Evolutionary conservation across 2,329 filamentous ascomycete species (phyloP), one percentile per base, ranked within the genome.

Genomic region (Verruconis gallopava): DNA sequence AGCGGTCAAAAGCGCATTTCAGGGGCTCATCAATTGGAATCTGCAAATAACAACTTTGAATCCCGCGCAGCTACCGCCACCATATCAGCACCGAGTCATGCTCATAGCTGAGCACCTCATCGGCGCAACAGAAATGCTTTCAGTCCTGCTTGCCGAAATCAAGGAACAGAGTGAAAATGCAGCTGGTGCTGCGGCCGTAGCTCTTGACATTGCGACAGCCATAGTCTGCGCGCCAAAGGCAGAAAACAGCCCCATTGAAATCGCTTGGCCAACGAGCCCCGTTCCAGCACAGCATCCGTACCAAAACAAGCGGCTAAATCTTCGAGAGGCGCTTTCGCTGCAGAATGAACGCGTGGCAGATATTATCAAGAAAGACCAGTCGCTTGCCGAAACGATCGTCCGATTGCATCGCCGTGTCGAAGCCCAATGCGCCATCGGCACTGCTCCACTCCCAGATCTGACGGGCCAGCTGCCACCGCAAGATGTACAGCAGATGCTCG

Each of bases 201-300:
- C 74, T 0, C 73, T 85, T 43, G 83, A 88, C 50, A 68, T 86
- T 6, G 80, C 73, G 2, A 74, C 73, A 2, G 73, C 79, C 1
- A 63, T 88, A 5, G 67, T 88, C 6, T 84, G 81, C 52, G 75
- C 80, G 1, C 79, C 81, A 52, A 62, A 52, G 45, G 62, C 55
- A 21, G 54, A 53, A 48, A 55, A 60, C 54, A 63, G 57, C 42
- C 51, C 55, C 2, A 47, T 63, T 13, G 40, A 53, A 1, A 47
- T 61, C 19, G 52, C 55, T 11, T 62, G 58, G 59, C 45, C 57
- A 5, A 49, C 48, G 17, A 58, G 53, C 28, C 37, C 53, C 0
- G 51, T 55, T 9, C 49, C 55, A 13, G 47, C 53, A n/a, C 51
- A 14, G 53, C 51, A 4, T 5, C 20, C 54, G 53, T 3, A 57